Evolutionary conservation across 108 stramenopile genomes (phyloP).

Genomic region (Pseudonitzschia multiseries): DNA sequence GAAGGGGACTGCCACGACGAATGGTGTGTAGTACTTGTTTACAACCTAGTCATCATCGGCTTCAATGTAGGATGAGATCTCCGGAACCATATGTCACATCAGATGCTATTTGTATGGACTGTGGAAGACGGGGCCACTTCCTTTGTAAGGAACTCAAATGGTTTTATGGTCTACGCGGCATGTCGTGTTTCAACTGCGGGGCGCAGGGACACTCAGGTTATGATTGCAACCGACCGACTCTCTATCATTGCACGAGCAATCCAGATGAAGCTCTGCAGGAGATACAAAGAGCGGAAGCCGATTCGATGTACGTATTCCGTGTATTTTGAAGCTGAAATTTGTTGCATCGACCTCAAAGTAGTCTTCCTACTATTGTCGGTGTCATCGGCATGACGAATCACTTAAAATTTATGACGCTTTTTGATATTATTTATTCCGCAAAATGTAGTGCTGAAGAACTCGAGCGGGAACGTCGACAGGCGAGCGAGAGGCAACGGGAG

Average conservation of each 20-base stretch:
- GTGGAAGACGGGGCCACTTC: constrained; percentile 69
- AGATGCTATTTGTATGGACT: constrained; percentile 71
- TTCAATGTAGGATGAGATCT: constrained; percentile 38
- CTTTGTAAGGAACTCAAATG: constrained; percentile 67
- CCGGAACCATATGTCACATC: constrained; percentile 18
- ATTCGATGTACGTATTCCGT: constrained; percentile 45
- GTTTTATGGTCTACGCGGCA: constrained; percentile 58
- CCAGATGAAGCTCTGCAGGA: constrained; percentile 43
- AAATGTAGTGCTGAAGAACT: constrained; percentile 35
- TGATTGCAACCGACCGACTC: constrained; percentile 60
- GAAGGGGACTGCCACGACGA: constrained; percentile 51
- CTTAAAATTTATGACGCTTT: no score
- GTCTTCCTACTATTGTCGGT: neutral
- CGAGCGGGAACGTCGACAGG: constrained; percentile 27
- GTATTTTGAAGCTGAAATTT: neutral
- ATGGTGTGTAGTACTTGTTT: constrained; percentile 66
- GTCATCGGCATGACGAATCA: no score
- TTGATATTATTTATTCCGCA: neutral
- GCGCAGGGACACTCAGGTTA: constrained; percentile 58
- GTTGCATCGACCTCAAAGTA: neutral
- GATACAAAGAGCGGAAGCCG: constrained; percentile 55
- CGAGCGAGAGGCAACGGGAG: neutral
- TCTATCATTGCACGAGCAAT: constrained; percentile 55
- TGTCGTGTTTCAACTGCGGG: constrained; percentile 85
- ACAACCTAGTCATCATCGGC: constrained; percentile 60